Percentiles rank a stretch among this genome's conserved stretches.
Conservation (phyloP, 495 filamentous ascomycete genomes). For the Penicillium odoratum region DNA sequence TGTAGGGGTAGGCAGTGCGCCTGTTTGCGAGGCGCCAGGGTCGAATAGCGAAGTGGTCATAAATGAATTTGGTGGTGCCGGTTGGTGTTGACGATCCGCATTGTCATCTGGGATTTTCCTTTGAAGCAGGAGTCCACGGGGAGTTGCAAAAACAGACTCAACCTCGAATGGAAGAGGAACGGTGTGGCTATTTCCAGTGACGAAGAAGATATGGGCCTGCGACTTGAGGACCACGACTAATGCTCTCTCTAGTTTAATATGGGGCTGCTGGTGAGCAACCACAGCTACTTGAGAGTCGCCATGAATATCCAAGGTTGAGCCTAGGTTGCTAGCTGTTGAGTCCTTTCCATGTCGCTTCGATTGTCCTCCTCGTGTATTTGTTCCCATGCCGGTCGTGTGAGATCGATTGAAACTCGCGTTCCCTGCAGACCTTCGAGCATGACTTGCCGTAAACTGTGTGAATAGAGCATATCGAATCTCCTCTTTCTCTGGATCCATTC, state of each 20-base stretch:
- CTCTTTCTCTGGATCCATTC: conserved; percentile 83
- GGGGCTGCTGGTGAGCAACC: conserved; percentile 17
- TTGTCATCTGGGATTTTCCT: conserved; percentile 56
- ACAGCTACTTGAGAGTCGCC: conserved; percentile 22
- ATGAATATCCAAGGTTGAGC: conserved; percentile 25
- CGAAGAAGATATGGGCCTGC: conserved; percentile 89
- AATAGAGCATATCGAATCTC: conserved; percentile 79
- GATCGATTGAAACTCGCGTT: conserved; percentile 4
- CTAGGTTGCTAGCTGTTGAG: conserved; percentile 16
- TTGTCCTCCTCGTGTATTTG: conserved; percentile 19
- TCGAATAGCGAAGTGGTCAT: conserved; percentile 58
- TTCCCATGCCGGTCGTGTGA: conserved; percentile 5
- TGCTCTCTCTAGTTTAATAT: conserved; percentile 53
- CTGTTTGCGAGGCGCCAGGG: conserved; percentile 44
- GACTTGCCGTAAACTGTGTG: conserved; percentile 68
- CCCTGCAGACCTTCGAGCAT: conserved; percentile 22
- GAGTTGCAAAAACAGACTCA: conserved; percentile 79
- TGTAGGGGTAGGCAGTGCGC: conserved; percentile 39
- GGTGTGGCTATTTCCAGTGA: conserved; percentile 84
- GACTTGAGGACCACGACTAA: conserved; percentile 90
- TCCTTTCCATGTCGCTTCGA: conserved; percentile 17
- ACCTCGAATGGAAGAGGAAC: conserved; percentile 94
- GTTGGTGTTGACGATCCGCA: conserved; percentile 23
- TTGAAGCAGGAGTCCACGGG: conserved; percentile 81
- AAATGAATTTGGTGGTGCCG: conserved; percentile 78